Conservation (phyloP, 1,284 basidiomycete genomes). For the Moesziomyces sp. region DNA sequence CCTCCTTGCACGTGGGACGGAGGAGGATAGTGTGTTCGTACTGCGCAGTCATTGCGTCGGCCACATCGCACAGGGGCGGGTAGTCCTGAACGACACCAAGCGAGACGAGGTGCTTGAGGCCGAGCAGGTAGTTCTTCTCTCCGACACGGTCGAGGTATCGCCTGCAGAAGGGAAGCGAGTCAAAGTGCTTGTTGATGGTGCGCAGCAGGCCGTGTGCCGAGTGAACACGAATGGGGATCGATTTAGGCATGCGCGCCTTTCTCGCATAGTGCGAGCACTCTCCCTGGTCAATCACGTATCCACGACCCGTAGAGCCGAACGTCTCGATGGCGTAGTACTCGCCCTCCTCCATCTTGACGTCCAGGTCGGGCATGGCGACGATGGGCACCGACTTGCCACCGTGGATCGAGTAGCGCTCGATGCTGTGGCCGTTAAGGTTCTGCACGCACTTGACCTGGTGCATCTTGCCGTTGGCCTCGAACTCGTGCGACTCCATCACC, state of each 20-base stretch:
- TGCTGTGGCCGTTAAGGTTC: constrained; percentile 67
- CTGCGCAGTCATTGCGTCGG: constrained; percentile 65
- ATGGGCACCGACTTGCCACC: constrained; percentile 85
- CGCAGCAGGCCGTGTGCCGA: constrained; percentile 87
- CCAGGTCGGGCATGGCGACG: constrained; percentile 81
- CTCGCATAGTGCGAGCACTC: constrained; percentile 87
- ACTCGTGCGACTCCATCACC: constrained; percentile 99
- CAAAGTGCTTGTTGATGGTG: constrained; percentile 92
- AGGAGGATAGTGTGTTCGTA: constrained; percentile 66
- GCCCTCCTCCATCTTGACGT: constrained; percentile 97
- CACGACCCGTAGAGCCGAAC: constrained; percentile 95
- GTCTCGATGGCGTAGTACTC: constrained; percentile 99
- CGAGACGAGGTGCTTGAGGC: constrained; percentile 84
- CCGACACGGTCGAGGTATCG: constrained; percentile 85
- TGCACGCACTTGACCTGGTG: constrained; percentile 72
- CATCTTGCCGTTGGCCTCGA: constrained; percentile 86
- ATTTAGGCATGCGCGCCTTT: constrained; percentile 75
- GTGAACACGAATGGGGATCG: constrained; percentile 74
- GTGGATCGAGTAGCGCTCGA: constrained; percentile 65
- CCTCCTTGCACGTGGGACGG: constrained; percentile 73
- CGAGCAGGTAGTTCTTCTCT: constrained; percentile 94
- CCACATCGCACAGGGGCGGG: constrained; percentile 85
- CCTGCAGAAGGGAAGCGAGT: constrained; percentile 93
- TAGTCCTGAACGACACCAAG: constrained; percentile 91
- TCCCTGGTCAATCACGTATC: constrained; percentile 86